Percentiles rank a stretch among this genome's conserved stretches.
Evolutionary conservation across 202 grass and related monocot genomes (phyloP).

Genomic region (Bolboschoenoplectus hybrid): DNA sequence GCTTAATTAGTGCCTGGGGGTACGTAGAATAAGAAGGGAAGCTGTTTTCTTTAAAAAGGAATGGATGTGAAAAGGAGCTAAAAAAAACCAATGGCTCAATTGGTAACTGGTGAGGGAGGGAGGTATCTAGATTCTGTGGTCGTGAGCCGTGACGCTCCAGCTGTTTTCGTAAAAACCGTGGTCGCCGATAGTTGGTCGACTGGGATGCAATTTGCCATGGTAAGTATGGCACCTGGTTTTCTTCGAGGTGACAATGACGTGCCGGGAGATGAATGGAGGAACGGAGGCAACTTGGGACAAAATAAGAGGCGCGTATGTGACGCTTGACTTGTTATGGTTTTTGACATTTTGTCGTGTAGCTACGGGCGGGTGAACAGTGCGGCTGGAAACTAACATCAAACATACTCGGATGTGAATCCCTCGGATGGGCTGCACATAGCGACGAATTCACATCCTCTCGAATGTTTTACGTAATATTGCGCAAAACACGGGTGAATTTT

Average conservation of each 20-base stretch:
- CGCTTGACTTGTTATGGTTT: conserved; percentile 31
- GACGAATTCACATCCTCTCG: no score
- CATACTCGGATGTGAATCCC: no score
- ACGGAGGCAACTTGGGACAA: not conserved
- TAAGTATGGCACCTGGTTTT: conserved; percentile 31
- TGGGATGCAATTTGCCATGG: conserved; percentile 16
- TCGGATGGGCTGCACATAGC: not conserved
- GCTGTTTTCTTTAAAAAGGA: conserved; percentile 19
- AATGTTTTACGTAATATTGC: no score
- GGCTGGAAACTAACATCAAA: not conserved
- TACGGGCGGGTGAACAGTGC: not conserved
- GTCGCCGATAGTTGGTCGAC: conserved; percentile 12
- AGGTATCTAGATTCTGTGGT: not conserved
- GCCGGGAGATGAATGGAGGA: conserved; percentile 12
- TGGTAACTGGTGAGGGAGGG: not conserved
- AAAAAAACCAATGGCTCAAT: conserved; percentile 1
- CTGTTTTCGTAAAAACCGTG: conserved; percentile 34
- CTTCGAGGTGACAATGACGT: not conserved
- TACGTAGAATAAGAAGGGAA: not conserved
- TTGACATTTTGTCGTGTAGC: conserved; percentile 3
- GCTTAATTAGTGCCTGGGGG: not conserved
- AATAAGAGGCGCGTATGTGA: not conserved
- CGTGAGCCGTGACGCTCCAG: not conserved
- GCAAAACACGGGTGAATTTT: no score
- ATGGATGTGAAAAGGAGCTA: conserved; percentile 1